Conservation (phyloP, 2,329 filamentous ascomycete species). For the Aspergillus awamori region DNA sequence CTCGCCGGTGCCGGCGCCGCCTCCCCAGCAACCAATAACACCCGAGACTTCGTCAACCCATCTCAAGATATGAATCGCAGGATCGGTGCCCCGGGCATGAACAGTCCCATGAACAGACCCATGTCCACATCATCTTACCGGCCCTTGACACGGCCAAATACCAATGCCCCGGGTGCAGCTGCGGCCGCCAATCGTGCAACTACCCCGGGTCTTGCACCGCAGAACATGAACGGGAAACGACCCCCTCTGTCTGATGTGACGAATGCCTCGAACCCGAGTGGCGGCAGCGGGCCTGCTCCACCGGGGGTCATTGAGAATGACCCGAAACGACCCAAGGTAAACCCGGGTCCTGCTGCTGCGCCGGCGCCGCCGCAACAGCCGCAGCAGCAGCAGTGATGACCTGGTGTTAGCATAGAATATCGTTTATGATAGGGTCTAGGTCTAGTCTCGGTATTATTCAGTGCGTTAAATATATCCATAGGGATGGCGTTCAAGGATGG, state of each 20-base stretch:
- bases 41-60: conserved; percentile 41
- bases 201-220: conserved; percentile 23
- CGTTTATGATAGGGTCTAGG: background rate
- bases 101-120: conserved; percentile 39
- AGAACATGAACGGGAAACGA: conserved; percentile 45
- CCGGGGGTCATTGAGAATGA: conserved; percentile 28
- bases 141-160: conserved; percentile 48
- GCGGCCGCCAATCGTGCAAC: conserved; percentile 25
- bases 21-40: conserved; percentile 36
- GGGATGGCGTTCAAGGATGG: background rate
- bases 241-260: conserved; percentile 50
- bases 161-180: conserved; percentile 28
- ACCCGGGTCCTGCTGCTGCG: conserved; percentile 18
- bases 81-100: conserved; percentile 38
- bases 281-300: conserved; percentile 28
- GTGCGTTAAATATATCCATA: background rate
- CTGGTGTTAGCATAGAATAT: background rate
- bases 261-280: conserved; percentile 35
- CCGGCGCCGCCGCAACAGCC: conserved; percentile 21
- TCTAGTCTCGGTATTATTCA: background rate
- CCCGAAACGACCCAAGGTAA: conserved; percentile 36
- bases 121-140: conserved; percentile 45
- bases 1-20: conserved; percentile 22
- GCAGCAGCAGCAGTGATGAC: conserved; percentile 5
- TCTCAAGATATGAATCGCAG: conserved; percentile 38